phyloP scores from a whole-genome alignment of 371 early-diverging fungal genomes.

The Circinella minor region DNA sequence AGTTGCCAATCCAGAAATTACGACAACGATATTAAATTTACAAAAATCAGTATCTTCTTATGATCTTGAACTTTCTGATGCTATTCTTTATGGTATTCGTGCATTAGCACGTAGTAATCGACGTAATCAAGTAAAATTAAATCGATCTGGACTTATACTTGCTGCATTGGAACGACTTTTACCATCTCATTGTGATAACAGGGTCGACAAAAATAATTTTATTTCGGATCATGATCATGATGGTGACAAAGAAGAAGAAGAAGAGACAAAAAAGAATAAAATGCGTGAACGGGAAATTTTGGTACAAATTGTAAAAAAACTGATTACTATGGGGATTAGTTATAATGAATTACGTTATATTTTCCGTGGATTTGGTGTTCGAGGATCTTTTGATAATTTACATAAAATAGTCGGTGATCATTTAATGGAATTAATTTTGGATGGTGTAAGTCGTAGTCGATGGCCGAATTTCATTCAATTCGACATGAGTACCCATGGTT shows the following conservation, averaged over 20 bases:
- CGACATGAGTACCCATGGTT: constrained; percentile 40
- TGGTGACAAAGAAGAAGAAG: constrained; percentile 11
- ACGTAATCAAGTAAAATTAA: constrained; percentile 69
- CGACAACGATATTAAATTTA: constrained; percentile 56
- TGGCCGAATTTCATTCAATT: constrained; percentile 78
- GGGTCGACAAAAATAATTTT: not conserved
- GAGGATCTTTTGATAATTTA: constrained; percentile 8
- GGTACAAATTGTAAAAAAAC: constrained; percentile 54
- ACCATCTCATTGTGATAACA: constrained; percentile 21
- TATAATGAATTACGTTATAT: constrained; percentile 63
- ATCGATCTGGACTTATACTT: constrained; percentile 60
- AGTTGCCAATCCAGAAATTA: constrained; percentile 63
- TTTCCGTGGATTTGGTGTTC: constrained; percentile 56
- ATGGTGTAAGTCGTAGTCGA: constrained; percentile 62
- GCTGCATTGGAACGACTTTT: constrained; percentile 56
- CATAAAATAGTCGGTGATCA: constrained; percentile 20
- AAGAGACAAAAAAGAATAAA: not conserved
- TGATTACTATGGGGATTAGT: constrained; percentile 69
- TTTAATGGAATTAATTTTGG: constrained; percentile 62
- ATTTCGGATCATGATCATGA: not conserved
- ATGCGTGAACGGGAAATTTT: constrained; percentile 46
- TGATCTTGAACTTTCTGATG: constrained; percentile 44
- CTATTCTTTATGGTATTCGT: constrained; percentile 53
- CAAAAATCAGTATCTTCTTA: constrained; percentile 40
- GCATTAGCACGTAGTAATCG: constrained; percentile 59